Percentiles rank a stretch among this genome's conserved stretches.
phyloP scores from a whole-genome alignment of 495 filamentous ascomycete genomes.

The Platismatia glauca region DNA sequence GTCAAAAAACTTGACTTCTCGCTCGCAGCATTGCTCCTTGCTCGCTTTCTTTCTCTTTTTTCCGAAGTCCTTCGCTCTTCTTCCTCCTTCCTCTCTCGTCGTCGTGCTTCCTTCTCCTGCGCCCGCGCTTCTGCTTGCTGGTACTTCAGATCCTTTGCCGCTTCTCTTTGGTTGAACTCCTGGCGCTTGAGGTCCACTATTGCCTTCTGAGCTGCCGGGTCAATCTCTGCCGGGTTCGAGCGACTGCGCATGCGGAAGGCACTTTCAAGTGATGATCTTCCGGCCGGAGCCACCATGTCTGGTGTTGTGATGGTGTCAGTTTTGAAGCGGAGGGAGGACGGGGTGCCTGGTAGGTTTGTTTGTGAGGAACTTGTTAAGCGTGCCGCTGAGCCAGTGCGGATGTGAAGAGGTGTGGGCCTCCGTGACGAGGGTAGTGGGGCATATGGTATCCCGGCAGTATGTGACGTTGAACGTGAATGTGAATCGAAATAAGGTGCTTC shows the following conservation, averaged over 20 bases:
- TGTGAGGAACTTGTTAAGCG: slow-evolving; percentile 43
- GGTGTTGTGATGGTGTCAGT: slow-evolving; percentile 38
- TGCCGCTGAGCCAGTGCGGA: slow-evolving; percentile 41
- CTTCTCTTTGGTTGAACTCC: slow-evolving; percentile 51
- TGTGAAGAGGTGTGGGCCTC: slow-evolving; percentile 31
- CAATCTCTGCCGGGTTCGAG: slow-evolving; percentile 38
- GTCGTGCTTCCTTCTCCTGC: slow-evolving; percentile 44
- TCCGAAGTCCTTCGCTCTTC: slow-evolving; percentile 21
- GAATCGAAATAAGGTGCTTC: slow-evolving; percentile 25
- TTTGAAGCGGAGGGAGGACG: slow-evolving; percentile 39
- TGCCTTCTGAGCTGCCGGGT: slow-evolving; percentile 45
- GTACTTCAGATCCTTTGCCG: slow-evolving; percentile 47
- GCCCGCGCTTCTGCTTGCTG: slow-evolving; percentile 31
- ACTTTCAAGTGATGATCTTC: slow-evolving; percentile 49
- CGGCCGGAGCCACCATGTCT: slow-evolving; percentile 38
- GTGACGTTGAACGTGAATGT: slow-evolving; percentile 23
- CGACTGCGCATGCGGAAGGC: slow-evolving; percentile 42
- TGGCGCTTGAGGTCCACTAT: slow-evolving; percentile 46
- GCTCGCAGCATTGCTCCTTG: slow-evolving; percentile 22
- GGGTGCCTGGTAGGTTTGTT: slow-evolving; percentile 43
- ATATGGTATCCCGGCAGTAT: slow-evolving; percentile 27
- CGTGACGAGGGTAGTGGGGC: slow-evolving; percentile 32
- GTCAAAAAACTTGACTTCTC: slow-evolving; percentile 21
- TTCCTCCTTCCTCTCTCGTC: slow-evolving; percentile 32
- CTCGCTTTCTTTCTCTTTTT: slow-evolving; percentile 17